phyloP scores from a whole-genome alignment of 768 basidiomycete genomes.

The Zangia roseola region DNA sequence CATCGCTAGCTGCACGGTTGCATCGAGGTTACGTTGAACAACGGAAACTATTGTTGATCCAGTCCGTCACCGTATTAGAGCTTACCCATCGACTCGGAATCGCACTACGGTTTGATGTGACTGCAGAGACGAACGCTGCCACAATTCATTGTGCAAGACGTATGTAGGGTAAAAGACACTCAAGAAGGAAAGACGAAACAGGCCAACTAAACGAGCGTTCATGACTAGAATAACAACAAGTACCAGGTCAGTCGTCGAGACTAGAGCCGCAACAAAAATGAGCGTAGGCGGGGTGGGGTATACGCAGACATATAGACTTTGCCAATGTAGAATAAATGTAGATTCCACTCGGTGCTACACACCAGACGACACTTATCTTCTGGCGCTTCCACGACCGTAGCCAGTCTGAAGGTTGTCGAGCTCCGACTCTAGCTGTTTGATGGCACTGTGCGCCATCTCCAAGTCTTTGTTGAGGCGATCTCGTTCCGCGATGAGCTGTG shows the following conservation, averaged over 20 bases:
- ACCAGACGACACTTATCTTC: constrained; percentile 19
- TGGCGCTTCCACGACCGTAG: constrained; percentile 63
- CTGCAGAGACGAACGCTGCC: too few relatives aligned
- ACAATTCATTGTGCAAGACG: constrained; percentile 12
- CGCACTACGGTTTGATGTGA: too few relatives aligned
- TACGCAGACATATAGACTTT: constrained; percentile 16
- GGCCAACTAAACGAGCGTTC: background rate
- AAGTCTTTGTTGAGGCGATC: constrained; percentile 99
- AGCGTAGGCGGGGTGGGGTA: constrained; percentile 25
- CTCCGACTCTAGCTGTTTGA: constrained; percentile 89
- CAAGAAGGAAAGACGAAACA: constrained; percentile 9
- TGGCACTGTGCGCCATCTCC: constrained; percentile 86
- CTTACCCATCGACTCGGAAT: too few relatives aligned
- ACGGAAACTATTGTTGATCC: too few relatives aligned
- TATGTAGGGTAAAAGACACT: constrained; percentile 16
- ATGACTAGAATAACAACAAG: background rate
- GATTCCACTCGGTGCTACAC: constrained; percentile 5
- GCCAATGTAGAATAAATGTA: constrained; percentile 1
- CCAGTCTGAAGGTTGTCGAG: constrained; percentile 87
- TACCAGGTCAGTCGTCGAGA: constrained; percentile 7
- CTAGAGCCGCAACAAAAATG: constrained; percentile 16
- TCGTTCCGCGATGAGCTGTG: constrained; percentile 93
- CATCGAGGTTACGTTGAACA: too few relatives aligned
- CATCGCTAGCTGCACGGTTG: too few relatives aligned
- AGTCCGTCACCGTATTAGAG: too few relatives aligned